Evolutionary conservation across 2,329 filamentous ascomycete species (phyloP), one percentile per base, ranked within the genome.

Genomic region (Beauveria sp.): DNA sequence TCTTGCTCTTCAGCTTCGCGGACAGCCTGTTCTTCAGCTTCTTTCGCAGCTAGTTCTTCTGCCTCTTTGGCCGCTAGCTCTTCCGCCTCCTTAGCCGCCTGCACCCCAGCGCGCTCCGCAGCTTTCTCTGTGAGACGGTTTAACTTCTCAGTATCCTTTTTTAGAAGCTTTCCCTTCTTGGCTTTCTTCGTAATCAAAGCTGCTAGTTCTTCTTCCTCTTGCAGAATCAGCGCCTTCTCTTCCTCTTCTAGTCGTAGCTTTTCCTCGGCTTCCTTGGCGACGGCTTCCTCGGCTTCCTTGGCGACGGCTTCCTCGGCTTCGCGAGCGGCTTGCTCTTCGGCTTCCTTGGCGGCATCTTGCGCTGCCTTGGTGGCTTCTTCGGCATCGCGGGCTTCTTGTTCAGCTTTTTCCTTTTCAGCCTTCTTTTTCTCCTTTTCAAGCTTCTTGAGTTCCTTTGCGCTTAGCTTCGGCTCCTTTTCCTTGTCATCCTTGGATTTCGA

Each of bases 371-470:
- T 71, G 42, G 67, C 71, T 40, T 66, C 66, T 58, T 70, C 68
- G 16, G 58, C 67, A 38, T 70, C 69, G 51, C 66, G 66, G 26
- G 63, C 66, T 55, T 68, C 66, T 45, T 67, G 63, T 30, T 68
- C 68, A 4, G 68, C 65, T 45, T 66, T 64, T 70, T 74, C 70
- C 64, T 71, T 69, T 72, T 75, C 45, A 70, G 72, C 70, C 74
- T 76, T 67, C 67, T 77, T 77, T 34, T 77, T 78, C 65, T 79
- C 74, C 67, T 79, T 79, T 58, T 81, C 79, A 24, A 80, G 78
- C 67, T 80, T 80, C 66, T 79, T 78, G 20, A 78, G 74, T 66
- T 82, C 80, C 63, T 78, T 81, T 66, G 79, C 78, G 68, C 69
- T 77, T 47, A 81, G 70, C 68, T 78, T 81, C 9, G 73, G 72